These are phyloP conservation scores for Gynostemma pentaphyllum DNA, from an alignment of 306 rosid genomes.

Conservation along the genomic window DNA sequence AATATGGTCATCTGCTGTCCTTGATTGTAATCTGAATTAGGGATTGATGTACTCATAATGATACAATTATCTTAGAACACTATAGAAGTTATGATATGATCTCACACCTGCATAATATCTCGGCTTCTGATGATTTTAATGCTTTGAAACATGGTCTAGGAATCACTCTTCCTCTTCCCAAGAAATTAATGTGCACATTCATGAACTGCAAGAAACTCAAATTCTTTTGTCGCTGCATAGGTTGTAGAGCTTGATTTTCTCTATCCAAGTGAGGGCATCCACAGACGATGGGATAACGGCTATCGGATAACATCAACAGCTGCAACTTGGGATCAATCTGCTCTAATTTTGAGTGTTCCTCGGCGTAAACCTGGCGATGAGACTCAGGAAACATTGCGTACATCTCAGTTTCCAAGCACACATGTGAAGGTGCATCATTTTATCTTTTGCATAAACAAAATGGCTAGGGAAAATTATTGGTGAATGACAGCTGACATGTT, in stretches of 20 bases:
- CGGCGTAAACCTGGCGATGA: slow-evolving; percentile 78
- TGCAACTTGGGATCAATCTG: slow-evolving; percentile 92
- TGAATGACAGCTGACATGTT: background rate
- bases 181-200: background rate
- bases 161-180: background rate
- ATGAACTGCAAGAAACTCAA: background rate
- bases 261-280: slow-evolving; percentile 97
- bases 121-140: background rate
- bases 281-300: slow-evolving; percentile 86
- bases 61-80: background rate
- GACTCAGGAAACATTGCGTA: slow-evolving; percentile 92
- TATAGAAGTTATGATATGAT: background rate
- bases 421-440: slow-evolving; percentile 66
- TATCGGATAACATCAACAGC: slow-evolving; percentile 90
- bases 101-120: background rate
- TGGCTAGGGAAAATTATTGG: too few species aligned
- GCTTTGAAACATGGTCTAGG: background rate
- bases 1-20: background rate
- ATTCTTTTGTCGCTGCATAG: slow-evolving; percentile 18
- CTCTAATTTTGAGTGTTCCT: slow-evolving; percentile 84
- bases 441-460: background rate
- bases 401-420: slow-evolving; percentile 88
- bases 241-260: slow-evolving; percentile 97
- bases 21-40: background rate
- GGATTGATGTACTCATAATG: background rate